Evolutionary conservation across 192 early-diverging fungal genomes (phyloP), one percentile per base, ranked within the genome.

Genomic region (Entophlyctis helioformis): DNA sequence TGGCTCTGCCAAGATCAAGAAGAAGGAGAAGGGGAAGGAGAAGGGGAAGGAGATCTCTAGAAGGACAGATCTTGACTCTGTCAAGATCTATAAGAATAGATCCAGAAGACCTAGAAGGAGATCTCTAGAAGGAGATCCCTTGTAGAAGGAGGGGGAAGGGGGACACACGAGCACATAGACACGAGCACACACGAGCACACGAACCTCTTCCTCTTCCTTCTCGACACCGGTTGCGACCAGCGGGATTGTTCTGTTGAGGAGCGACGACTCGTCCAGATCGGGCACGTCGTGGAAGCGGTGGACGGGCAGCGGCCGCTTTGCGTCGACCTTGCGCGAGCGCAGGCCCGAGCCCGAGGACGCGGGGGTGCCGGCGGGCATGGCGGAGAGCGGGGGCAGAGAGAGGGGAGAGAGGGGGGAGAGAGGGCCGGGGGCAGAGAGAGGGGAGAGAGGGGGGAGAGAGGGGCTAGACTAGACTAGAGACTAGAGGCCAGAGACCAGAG

Each of bases 201-300:
- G 44, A 49, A 84, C 86, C 66, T 86, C 81, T 57, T 98, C 93
- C 66, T 97, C 94, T 52, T 93, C 94, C 60, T 98, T 95, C 53
- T 96, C 91, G 4, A 98, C 94, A 50, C 94, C 94, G 10, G 91
- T 98, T 42, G 86, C 85, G 35, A 87, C 77, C 48, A 74, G 62
- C 21, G 78, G 67, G 10, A 80, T 67, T 24, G 74, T 59, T 16
- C 81, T 59, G 34, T 73, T 83, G 42, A 79, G 72, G 39, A 75
- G 71, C n/a, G 71, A 56, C 23, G 80, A 71, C 44, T 87, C 86
- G 36, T 85, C 78, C 26, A 93, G 67, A 63, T 93, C 91, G 24
- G 75, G 78, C 19, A 89, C 76, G 51, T 98, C 87, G 29, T 76
- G 56, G 47, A 72, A 83, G 29, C 80, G 79, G 59, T 76, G 82